Base-by-base conservation (phyloP, 495 filamentous ascomycete species). In the Pyronema omphalodes region DNA sequence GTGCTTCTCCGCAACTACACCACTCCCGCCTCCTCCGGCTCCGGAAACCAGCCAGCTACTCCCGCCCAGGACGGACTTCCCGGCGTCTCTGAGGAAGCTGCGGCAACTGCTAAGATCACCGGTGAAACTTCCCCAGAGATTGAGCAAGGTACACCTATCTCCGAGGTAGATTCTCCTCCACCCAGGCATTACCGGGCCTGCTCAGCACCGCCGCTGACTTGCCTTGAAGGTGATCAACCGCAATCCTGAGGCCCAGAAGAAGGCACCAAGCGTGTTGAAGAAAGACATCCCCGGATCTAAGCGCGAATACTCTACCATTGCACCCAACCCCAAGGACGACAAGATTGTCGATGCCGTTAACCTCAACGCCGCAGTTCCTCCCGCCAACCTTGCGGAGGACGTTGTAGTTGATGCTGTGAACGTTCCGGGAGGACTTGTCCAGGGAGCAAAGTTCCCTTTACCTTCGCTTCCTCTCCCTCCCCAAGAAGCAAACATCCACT, bases 371-470 rank as follows among this genome's bases (percentile, higher is more conserved):
- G 19, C 56, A 7, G 59, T 57, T 7, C 54, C 63, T 14, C 53
- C 62, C 58, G 18, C 58, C 59, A 33, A 45, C 59, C 9, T 36
- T 44, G n/a, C 60, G 56, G 37, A 53, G 49, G 18, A 54, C 48
- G 54, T 58, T 19, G 51, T 49, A 47, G 50, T 14, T 17, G 50
- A 33, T 9, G 19, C 5, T 17, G 35, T 52, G 34, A 43, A 18
- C 44, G 70, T 71, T 53, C 52, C 55, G 12, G 52, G 55, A 7
- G 55, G 59, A 2, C 55, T 60, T 39, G 62, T 61, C 14, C 64
- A 70, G 17, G 86, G 85, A 18, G 71, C 84, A 60, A 91, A 87
- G 60, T 95, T 82, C 65, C 74, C 73, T 3, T 68, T 83, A 56
- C 89, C 89, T 7, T 66, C 70, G n/a, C 67, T 79, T 19, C 76